These are phyloP conservation scores for Penicillium cataractarum DNA, from an alignment of 495 filamentous ascomycete species.

Conservation along the genomic window DNA sequence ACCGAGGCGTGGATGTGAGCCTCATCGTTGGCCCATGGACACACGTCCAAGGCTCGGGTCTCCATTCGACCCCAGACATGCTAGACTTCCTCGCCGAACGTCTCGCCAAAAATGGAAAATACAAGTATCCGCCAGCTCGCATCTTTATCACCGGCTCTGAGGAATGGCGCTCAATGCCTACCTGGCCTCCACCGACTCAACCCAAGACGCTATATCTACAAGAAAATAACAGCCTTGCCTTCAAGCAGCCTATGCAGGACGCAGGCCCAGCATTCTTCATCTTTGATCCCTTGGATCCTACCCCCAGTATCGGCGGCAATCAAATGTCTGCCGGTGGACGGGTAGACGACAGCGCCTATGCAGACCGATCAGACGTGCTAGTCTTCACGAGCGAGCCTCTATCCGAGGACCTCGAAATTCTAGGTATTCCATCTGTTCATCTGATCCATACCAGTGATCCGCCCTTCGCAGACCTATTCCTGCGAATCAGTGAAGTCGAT, in stretches of 20 bases:
- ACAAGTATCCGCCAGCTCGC: constrained; percentile 12
- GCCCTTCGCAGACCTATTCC: constrained; percentile 35
- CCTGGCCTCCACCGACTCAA: constrained; percentile 19
- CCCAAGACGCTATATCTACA: constrained; percentile 26
- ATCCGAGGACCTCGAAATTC: constrained; percentile 25
- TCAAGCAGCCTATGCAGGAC: constrained; percentile 13
- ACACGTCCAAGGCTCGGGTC: constrained; percentile 21
- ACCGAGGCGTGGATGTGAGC: constrained; percentile 17
- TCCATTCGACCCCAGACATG: constrained; percentile 23
- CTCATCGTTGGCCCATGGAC: constrained; percentile 28
- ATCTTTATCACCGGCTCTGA: constrained; percentile 23
- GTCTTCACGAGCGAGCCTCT: constrained; percentile 33
- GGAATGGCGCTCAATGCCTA: constrained; percentile 23
- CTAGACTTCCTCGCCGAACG: constrained; percentile 23
- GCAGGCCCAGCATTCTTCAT: constrained; percentile 25
- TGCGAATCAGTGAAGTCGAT: constrained; percentile 37
- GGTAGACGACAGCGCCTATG: constrained; percentile 30
- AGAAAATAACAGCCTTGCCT: constrained; percentile 11
- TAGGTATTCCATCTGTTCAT: constrained; percentile 25
- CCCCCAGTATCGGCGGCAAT: constrained; percentile 29
- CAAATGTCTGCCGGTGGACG: constrained; percentile 21
- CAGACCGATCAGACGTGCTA: constrained; percentile 30
- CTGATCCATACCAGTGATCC: constrained; percentile 28
- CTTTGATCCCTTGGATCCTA: constrained; percentile 34
- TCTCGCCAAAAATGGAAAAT: constrained; percentile 22